These are phyloP conservation scores for Solanum etuberosum DNA, from an alignment of 257 asterid species.

Conservation along the genomic window DNA sequence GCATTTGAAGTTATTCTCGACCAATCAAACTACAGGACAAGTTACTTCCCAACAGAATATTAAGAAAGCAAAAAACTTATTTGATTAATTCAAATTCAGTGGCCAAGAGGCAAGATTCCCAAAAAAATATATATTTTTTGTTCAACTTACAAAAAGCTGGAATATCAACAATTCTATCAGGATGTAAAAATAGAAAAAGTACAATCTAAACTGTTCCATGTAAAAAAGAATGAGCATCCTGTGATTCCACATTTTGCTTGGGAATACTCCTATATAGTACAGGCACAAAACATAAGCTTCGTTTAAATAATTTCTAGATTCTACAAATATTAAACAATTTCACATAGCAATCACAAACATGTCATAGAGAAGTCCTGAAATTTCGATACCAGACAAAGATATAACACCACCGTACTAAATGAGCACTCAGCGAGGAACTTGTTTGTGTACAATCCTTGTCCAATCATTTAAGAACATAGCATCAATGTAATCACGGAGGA, in stretches of 20 bases:
- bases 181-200: too few relatives aligned
- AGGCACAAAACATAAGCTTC: background rate
- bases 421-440: background rate
- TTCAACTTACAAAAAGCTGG: too few relatives aligned
- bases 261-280: background rate
- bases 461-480: background rate
- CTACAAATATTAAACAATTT: background rate
- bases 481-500: slow-evolving; percentile 7
- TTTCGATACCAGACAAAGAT: background rate
- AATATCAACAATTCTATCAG: too few relatives aligned
- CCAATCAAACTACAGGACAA: too few relatives aligned
- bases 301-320: background rate
- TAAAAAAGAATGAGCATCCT: too few relatives aligned
- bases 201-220: too few relatives aligned
- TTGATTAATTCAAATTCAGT: too few relatives aligned
- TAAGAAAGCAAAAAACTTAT: too few relatives aligned
- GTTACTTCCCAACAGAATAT: too few relatives aligned
- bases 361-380: background rate
- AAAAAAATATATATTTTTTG: too few relatives aligned
- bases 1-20: background rate
- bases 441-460: background rate
- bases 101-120: too few relatives aligned
- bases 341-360: background rate
- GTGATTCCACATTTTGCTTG: too few relatives aligned
- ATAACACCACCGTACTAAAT: background rate